These are phyloP conservation scores for Yamadazyma triangularis DNA, from an alignment of 1,139 yeast genomes.

Conservation along the genomic window DNA sequence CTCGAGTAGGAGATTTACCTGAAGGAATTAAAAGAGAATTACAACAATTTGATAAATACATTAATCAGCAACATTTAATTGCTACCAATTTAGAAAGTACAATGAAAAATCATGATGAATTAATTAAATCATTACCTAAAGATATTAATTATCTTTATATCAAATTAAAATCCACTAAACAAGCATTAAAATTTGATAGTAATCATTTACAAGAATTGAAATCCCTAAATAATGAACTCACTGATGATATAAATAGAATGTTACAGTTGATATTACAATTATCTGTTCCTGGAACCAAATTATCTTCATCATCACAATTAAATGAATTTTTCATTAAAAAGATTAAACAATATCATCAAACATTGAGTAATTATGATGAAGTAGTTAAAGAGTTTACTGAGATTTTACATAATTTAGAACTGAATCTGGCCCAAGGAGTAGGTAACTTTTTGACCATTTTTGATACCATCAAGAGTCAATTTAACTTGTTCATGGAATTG, in stretches of 20 bases:
- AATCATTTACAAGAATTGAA: slow-evolving; percentile 33
- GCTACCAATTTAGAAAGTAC: slow-evolving; percentile 74
- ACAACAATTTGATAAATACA: slow-evolving; percentile 78
- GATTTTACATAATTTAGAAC: slow-evolving; percentile 39
- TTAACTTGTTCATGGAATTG: slow-evolving; percentile 80
- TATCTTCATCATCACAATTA: slow-evolving; percentile 50
- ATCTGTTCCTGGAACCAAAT: slow-evolving; percentile 62
- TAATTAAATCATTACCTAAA: slow-evolving; percentile 76
- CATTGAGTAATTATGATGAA: slow-evolving; percentile 66
- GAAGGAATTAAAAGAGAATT: slow-evolving; percentile 66
- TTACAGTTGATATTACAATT: slow-evolving; percentile 63
- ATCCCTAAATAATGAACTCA: slow-evolving; percentile 51
- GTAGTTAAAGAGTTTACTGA: slow-evolving; percentile 71
- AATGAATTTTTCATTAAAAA: slow-evolving; percentile 48
- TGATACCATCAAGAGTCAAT: slow-evolving; percentile 74
- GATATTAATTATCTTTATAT: slow-evolving; percentile 72
- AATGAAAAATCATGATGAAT: slow-evolving; percentile 58
- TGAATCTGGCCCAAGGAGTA: slow-evolving; percentile 40
- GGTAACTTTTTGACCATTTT: slow-evolving; percentile 55
- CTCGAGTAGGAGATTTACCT: slow-evolving; percentile 84
- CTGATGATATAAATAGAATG: slow-evolving; percentile 65
- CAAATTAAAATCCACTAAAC: slow-evolving; percentile 60
- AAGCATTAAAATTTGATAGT: slow-evolving; percentile 52
- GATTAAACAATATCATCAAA: slow-evolving; percentile 62
- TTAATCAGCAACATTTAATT: slow-evolving; percentile 76